Conservation (phyloP, 805 yeast genomes). For the Metschnikowia reukaufii region DNA sequence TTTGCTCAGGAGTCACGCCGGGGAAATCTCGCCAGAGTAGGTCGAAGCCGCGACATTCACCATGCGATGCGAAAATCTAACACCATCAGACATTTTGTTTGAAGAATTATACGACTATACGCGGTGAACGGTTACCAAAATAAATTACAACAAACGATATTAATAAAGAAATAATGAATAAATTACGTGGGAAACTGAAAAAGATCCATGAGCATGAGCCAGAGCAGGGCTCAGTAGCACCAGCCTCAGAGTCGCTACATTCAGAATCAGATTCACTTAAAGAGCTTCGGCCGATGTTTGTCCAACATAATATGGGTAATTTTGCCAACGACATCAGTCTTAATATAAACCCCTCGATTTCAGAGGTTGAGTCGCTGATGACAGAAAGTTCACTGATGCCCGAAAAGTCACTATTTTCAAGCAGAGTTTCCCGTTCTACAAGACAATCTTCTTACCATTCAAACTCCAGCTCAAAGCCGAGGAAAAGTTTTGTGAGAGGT, state of each 20-base stretch:
- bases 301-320: constrained; percentile 6
- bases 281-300: constrained; percentile 36
- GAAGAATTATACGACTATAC: background rate
- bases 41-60: no score
- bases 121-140: background rate
- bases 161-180: constrained; percentile 12
- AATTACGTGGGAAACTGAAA: constrained; percentile 15
- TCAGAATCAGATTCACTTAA: constrained; percentile 29
- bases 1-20: no score
- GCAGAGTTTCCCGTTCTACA: constrained; percentile 38
- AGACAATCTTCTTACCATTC: constrained; percentile 35
- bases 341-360: constrained; percentile 38
- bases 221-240: constrained; percentile 1
- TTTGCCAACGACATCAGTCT: constrained; percentile 34
- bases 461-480: constrained; percentile 9
- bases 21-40: no score
- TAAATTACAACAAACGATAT: background rate
- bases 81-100: background rate
- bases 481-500: constrained; percentile 1
- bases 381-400: constrained; percentile 28
- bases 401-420: constrained; percentile 38
- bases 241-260: constrained; percentile 8
- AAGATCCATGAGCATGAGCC: constrained; percentile 3
- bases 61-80: background rate
- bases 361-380: constrained; percentile 21